These are phyloP conservation scores for Pythium dissotocum DNA, from an alignment of 352 stramenopile species.

Conservation along the genomic window DNA sequence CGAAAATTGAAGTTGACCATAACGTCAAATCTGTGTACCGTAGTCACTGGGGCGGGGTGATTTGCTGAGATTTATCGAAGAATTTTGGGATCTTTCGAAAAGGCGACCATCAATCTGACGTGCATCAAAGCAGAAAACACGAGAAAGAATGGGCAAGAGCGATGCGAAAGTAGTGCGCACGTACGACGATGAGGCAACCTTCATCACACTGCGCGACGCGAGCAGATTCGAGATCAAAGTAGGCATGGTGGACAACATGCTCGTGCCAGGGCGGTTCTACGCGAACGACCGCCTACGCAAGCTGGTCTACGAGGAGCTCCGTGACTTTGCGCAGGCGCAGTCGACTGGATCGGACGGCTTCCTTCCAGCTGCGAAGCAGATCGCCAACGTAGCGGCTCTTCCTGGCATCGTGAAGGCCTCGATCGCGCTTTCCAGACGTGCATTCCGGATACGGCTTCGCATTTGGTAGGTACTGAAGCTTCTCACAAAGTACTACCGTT, in stretches of 20 bases:
- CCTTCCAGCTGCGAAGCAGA: constrained; percentile 81
- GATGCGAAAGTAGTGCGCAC: constrained; percentile 13
- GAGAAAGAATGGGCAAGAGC: constrained; percentile 5
- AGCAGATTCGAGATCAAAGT: constrained; percentile 50
- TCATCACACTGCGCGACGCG: constrained; percentile 30
- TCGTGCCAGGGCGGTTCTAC: constrained; percentile 64
- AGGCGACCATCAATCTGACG: background rate
- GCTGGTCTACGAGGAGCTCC: constrained; percentile 72
- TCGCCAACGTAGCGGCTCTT: constrained; percentile 84
- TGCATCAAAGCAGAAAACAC: background rate
- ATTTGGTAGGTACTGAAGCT: constrained; percentile 55
- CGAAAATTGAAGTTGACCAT: background rate
- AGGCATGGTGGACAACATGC: constrained; percentile 86
- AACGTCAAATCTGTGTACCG: background rate
- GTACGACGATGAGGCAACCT: background rate
- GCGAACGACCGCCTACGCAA: constrained; percentile 62
- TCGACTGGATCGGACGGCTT: constrained; percentile 43
- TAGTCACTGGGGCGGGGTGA: background rate
- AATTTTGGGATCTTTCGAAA: background rate
- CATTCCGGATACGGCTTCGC: constrained; percentile 90
- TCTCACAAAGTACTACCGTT: too few species aligned
- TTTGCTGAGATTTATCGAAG: constrained; percentile 1
- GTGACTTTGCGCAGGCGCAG: constrained; percentile 27
- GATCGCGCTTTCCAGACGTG: constrained; percentile 76
- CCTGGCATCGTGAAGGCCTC: constrained; percentile 74